phyloP scores from a whole-genome alignment of 2,329 filamentous ascomycete species.

The Emergomyces orientalis region DNA sequence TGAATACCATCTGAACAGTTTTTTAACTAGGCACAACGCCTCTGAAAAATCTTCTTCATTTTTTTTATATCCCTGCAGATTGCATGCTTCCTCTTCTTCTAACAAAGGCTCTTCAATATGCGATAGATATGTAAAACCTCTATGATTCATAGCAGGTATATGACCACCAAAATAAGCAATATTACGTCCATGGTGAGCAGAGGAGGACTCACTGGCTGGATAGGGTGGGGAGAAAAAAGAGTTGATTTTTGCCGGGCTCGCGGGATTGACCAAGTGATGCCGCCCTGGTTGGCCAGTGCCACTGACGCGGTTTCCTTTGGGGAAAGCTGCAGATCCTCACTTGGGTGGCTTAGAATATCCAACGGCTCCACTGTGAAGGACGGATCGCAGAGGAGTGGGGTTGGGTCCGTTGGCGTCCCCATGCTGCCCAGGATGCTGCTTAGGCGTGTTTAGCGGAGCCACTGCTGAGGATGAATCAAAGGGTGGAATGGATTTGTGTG shows the following conservation, averaged over 20 bases:
- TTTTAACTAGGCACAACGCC: no score
- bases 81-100: neutral
- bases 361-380: constrained; percentile 2
- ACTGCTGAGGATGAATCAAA: neutral
- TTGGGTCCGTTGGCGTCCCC: neutral
- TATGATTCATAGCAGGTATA: no score
- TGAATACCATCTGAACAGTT: neutral
- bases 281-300: constrained; percentile 1
- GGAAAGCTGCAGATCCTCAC: constrained; percentile 7
- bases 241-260: neutral
- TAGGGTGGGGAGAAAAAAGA: no score
- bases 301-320: constrained; percentile 1
- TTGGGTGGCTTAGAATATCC: constrained; percentile 6
- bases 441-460: constrained; percentile 1
- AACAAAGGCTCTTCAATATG: neutral
- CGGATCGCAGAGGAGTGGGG: neutral
- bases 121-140: no score
- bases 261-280: neutral
- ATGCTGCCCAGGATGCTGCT: neutral
- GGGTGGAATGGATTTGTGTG: no score
- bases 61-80: neutral
- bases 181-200: no score
- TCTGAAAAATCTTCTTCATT: no score
- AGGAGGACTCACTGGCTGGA: no score
- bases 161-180: no score